Conservation (phyloP, 768 basidiomycete species). For the Mycena epipterygia region DNA sequence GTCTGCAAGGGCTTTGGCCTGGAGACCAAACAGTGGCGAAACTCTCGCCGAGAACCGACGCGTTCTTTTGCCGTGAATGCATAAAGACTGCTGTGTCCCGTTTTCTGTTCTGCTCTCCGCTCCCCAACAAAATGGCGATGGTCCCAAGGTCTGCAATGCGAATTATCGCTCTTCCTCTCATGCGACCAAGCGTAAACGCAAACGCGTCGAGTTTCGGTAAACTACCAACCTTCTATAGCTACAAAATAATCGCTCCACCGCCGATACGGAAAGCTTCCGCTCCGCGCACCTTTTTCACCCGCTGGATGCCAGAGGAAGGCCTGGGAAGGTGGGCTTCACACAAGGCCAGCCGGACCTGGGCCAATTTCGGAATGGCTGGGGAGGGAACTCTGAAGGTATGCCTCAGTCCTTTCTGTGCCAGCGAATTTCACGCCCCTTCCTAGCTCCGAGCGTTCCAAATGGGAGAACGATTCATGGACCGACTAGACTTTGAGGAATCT, state of each 20-base stretch:
- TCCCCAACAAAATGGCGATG: slow-evolving; percentile 17
- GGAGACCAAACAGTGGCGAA: too few species aligned
- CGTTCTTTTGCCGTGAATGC: slow-evolving; percentile 9
- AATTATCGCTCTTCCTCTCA: slow-evolving; percentile 63
- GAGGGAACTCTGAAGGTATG: slow-evolving; percentile 63
- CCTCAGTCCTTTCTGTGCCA: not conserved
- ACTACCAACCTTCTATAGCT: slow-evolving; percentile 59
- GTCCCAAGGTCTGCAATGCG: slow-evolving; percentile 47
- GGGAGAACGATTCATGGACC: slow-evolving; percentile 64
- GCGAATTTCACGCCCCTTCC: not conserved
- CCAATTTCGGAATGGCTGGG: slow-evolving; percentile 59
- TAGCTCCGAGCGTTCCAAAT: slow-evolving; percentile 60
- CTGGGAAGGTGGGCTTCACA: slow-evolving; percentile 45
- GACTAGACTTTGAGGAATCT: slow-evolving; percentile 67
- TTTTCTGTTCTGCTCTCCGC: not conserved
- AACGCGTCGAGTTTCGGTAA: slow-evolving; percentile 14
- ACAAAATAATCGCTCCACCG: slow-evolving; percentile 42
- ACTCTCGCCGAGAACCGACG: too few species aligned
- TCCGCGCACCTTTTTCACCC: slow-evolving; percentile 40
- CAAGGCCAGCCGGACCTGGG: slow-evolving; percentile 59
- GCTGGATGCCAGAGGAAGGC: slow-evolving; percentile 34
- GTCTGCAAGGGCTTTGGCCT: not conserved
- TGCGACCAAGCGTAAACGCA: slow-evolving; percentile 32
- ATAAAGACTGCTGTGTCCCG: not conserved
- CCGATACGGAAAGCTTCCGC: slow-evolving; percentile 16